Percentiles rank a stretch among this genome's conserved stretches.
phyloP scores from a whole-genome alignment of 2,329 filamentous ascomycete genomes.

The Eutypa lata region DNA sequence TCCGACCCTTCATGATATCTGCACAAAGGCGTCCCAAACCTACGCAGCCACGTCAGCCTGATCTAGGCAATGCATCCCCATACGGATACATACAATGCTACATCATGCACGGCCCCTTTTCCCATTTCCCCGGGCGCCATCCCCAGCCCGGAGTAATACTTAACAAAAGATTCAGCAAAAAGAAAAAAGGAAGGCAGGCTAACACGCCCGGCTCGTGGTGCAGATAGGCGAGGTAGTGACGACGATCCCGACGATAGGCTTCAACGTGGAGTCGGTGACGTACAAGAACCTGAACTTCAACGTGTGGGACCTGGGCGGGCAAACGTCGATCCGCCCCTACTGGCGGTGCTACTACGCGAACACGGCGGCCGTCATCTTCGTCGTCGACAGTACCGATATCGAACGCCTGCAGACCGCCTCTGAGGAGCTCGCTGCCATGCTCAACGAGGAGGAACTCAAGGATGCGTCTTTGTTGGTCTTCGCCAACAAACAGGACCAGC shows the following conservation, averaged over 20 bases:
- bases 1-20: neutral
- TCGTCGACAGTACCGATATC: constrained; percentile 97
- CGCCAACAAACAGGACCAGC: constrained; percentile 98
- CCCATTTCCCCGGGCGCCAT: neutral
- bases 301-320: constrained; percentile 96
- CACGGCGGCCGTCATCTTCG: constrained; percentile 96
- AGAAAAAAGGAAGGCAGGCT: neutral
- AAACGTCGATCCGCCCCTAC: constrained; percentile 98
- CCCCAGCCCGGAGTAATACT: neutral
- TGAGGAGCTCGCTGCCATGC: constrained; percentile 90
- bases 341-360: constrained; percentile 99
- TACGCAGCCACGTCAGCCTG: too few relatives aligned
- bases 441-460: constrained; percentile 94
- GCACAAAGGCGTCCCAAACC: neutral
- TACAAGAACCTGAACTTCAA: constrained; percentile 99
- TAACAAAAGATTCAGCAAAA: neutral
- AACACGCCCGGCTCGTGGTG: constrained; percentile 6
- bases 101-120: neutral
- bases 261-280: constrained; percentile 98
- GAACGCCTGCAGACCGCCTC: constrained; percentile 88
- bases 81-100: neutral
- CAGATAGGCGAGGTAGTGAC: constrained; percentile 98
- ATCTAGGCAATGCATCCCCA: too few relatives aligned
- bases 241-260: constrained; percentile 97
- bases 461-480: constrained; percentile 92